Percentiles rank a stretch among this genome's conserved stretches.
Evolutionary conservation across 805 yeast genomes (phyloP).

Genomic region (Kodamaea jinghongensis): DNA sequence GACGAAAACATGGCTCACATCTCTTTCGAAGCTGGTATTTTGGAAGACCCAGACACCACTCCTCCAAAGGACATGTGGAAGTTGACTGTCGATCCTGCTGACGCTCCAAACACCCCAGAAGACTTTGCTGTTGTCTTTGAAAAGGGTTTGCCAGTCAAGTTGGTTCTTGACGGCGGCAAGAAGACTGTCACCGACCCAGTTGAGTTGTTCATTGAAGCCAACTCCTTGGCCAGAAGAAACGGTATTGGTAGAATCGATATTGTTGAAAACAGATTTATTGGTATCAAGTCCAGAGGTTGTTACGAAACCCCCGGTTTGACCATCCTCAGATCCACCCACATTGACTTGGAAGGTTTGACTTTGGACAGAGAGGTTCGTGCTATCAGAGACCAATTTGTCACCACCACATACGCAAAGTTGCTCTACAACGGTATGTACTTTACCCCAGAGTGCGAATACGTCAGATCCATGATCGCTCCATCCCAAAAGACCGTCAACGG

Average conservation of each 20-base stretch:
- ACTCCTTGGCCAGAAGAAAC: constrained; percentile 95
- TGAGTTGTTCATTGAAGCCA: constrained; percentile 88
- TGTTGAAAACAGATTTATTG: constrained; percentile 98
- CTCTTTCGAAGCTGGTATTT: constrained; percentile 98
- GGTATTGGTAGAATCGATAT: constrained; percentile 99
- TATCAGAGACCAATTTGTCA: constrained; percentile 93
- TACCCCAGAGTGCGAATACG: constrained; percentile 97
- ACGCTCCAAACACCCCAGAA: constrained; percentile 94
- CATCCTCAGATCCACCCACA: constrained; percentile 86
- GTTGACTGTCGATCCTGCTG: constrained; percentile 90
- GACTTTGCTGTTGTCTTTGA: constrained; percentile 77
- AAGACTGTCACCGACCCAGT: constrained; percentile 77
- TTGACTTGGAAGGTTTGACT: constrained; percentile 95
- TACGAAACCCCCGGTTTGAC: constrained; percentile 99
- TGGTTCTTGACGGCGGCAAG: constrained; percentile 62
- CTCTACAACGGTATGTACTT: constrained; percentile 97
- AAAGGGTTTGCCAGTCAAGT: constrained; percentile 85
- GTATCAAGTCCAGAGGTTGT: constrained; percentile 98
- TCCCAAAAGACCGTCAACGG: constrained; percentile 96
- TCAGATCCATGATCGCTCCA: constrained; percentile 89
- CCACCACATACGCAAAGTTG: constrained; percentile 84
- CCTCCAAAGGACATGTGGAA: constrained; percentile 99
- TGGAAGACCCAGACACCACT: constrained; percentile 97
- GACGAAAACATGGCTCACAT: constrained; percentile 99
- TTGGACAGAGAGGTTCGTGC: constrained; percentile 97